A percentile compares a stretch with the other conserved stretches of the same genome.
phyloP scores from a whole-genome alignment of 2,329 filamentous ascomycete genomes.

The Microthyrium microscopicum region DNA sequence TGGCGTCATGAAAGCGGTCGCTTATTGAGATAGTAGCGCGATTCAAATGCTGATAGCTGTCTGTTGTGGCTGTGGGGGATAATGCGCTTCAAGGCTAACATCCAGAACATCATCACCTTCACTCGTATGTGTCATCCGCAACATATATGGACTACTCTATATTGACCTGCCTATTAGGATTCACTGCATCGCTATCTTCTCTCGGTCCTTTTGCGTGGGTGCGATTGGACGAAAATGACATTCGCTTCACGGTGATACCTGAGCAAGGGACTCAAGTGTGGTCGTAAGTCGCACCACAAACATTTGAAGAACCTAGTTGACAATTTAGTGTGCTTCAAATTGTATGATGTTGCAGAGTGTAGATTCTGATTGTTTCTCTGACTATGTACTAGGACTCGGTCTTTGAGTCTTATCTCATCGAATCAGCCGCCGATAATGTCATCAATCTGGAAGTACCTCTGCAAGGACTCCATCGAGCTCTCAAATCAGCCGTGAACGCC shows the following conservation, averaged over 20 bases:
- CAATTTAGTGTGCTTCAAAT: constrained; percentile 23
- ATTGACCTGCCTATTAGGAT: constrained; percentile 25
- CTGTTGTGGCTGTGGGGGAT: too few relatives aligned
- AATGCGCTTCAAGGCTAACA: constrained; percentile 39
- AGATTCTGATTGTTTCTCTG: constrained; percentile 12
- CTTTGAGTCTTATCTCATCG: constrained; percentile 70
- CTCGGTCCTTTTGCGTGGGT: constrained; percentile 79
- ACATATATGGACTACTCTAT: not conserved
- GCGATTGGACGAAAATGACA: constrained; percentile 68
- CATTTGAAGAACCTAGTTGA: constrained; percentile 5
- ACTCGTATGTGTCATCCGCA: constrained; percentile 26
- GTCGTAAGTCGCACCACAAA: constrained; percentile 44
- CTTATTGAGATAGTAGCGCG: too few relatives aligned
- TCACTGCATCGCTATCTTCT: constrained; percentile 45
- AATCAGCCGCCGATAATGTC: constrained; percentile 74
- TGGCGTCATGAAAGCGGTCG: too few relatives aligned
- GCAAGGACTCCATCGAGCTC: constrained; percentile 72
- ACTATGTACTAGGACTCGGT: constrained; percentile 51
- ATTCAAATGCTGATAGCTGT: too few relatives aligned
- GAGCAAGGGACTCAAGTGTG: constrained; percentile 93
- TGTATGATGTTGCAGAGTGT: constrained; percentile 18
- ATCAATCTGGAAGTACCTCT: constrained; percentile 95
- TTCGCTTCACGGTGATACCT: constrained; percentile 90
- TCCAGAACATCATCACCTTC: constrained; percentile 35
- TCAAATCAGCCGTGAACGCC: constrained; percentile 72